phyloP scores from a whole-genome alignment of 352 stramenopile species.

The Globisporangium rhizosaccharum region DNA sequence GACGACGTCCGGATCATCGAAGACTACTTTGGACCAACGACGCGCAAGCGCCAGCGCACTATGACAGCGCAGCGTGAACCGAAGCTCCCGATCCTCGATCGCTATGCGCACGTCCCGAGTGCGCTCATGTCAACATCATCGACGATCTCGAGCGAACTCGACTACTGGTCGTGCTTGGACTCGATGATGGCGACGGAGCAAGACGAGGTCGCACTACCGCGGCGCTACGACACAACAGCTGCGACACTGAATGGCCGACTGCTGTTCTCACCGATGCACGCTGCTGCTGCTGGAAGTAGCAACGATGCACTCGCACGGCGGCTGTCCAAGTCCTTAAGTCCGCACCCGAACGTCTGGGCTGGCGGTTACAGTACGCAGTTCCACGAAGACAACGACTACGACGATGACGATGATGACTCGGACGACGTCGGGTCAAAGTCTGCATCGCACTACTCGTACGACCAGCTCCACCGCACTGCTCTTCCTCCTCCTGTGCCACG shows the following conservation, averaged over 20 bases:
- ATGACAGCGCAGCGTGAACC: not conserved
- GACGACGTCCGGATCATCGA: slow-evolving; percentile 45
- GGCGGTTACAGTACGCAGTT: slow-evolving; percentile 2
- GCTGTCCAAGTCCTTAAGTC: slow-evolving; percentile 8
- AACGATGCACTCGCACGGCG: not conserved
- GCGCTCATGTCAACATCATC: slow-evolving; percentile 18
- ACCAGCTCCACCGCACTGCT: slow-evolving; percentile 4
- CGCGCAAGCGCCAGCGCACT: slow-evolving; percentile 3
- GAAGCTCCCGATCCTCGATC: slow-evolving; percentile 12
- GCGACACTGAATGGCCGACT: slow-evolving; percentile 8
- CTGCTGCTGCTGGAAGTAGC: not conserved
- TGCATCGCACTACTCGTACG: slow-evolving; percentile 9
- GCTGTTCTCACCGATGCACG: slow-evolving; percentile 20
- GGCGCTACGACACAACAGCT: slow-evolving; percentile 7
- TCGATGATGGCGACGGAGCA: slow-evolving; percentile 9
- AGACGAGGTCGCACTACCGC: slow-evolving; percentile 16
- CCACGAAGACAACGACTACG: slow-evolving; percentile 8
- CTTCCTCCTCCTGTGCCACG: not conserved
- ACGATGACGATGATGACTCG: slow-evolving; percentile 1
- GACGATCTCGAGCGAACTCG: slow-evolving; percentile 32
- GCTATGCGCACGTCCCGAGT: slow-evolving; percentile 11
- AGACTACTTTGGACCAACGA: slow-evolving; percentile 42
- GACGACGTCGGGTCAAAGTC: slow-evolving; percentile 7
- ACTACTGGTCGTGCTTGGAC: slow-evolving; percentile 37
- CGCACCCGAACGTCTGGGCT: slow-evolving; percentile 9